Percentiles rank a stretch among this genome's conserved stretches.
These are phyloP conservation scores for Stephania japonica DNA, from an alignment of 164 flowering plant genomes.

Conservation along the genomic window DNA sequence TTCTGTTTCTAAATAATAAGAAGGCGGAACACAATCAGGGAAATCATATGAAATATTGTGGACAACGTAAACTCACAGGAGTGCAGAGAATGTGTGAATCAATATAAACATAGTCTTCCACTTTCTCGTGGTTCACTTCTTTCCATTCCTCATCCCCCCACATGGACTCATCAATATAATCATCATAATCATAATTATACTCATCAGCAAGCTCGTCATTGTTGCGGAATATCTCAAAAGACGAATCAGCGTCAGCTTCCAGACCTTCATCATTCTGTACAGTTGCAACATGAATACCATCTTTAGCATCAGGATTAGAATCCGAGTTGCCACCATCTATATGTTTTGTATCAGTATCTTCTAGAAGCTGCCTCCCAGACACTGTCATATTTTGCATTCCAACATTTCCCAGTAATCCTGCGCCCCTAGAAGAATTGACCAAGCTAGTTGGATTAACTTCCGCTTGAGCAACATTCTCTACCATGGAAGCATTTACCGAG, in stretches of 20 bases:
- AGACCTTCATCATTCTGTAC: conserved; percentile 74
- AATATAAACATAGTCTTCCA: conserved; percentile 78
- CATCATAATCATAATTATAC: conserved; percentile 96
- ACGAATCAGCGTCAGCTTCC: conserved; percentile 85
- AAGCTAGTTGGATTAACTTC: conserved; percentile 23
- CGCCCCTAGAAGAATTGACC: conserved; percentile 32
- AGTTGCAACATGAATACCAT: conserved; percentile 42
- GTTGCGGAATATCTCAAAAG: conserved; percentile 91
- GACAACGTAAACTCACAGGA: conserved; percentile 62
- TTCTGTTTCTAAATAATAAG: background rate
- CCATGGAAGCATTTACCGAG: conserved; percentile 26
- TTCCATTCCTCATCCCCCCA: conserved; percentile 99
- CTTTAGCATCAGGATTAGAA: conserved; percentile 27
- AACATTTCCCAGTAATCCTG: conserved; percentile 21
- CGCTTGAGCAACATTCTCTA: conserved; percentile 29
- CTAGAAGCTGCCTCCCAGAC: conserved; percentile 64
- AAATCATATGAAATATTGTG: background rate
- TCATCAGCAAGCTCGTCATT: conserved; percentile 91
- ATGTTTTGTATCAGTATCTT: conserved; percentile 41
- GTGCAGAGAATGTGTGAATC: conserved; percentile 87
- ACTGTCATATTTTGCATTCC: conserved; percentile 29
- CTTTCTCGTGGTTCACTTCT: conserved; percentile 70
- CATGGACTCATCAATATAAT: conserved; percentile 83
- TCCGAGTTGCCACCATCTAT: conserved; percentile 31
- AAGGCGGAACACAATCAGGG: background rate